Percentiles rank a stretch among this genome's conserved stretches.
These are phyloP conservation scores for Penicillium capsulatum DNA, from an alignment of 2,329 filamentous ascomycete species.

Conservation along the genomic window DNA sequence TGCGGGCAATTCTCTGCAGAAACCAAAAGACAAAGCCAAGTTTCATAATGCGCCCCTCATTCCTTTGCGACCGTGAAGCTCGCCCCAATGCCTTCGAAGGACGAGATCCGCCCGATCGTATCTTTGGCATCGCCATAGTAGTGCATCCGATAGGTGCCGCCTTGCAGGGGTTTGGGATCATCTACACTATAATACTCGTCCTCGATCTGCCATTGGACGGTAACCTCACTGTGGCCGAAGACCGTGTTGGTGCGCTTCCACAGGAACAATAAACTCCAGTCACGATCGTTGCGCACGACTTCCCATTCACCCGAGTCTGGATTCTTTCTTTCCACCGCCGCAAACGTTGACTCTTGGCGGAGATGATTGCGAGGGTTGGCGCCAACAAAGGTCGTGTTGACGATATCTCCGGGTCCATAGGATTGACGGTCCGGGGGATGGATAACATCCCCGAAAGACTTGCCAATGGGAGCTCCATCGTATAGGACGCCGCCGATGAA, in stretches of 20 bases:
- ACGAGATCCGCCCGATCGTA: slow-evolving; percentile 55
- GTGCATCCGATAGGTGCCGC: slow-evolving; percentile 69
- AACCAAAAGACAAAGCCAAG: background rate
- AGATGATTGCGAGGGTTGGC: slow-evolving; percentile 90
- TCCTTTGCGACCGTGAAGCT: slow-evolving; percentile 35
- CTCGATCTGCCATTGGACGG: slow-evolving; percentile 74
- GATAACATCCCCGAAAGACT: slow-evolving; percentile 65
- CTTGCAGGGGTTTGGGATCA: slow-evolving; percentile 31
- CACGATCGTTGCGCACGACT: slow-evolving; percentile 65
- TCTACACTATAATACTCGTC: slow-evolving; percentile 46
- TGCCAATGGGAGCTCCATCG: slow-evolving; percentile 63
- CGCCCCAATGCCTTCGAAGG: slow-evolving; percentile 66
- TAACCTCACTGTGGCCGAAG: slow-evolving; percentile 72
- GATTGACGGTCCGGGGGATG: slow-evolving; percentile 47
- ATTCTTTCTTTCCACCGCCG: slow-evolving; percentile 64
- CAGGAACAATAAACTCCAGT: slow-evolving; percentile 77
- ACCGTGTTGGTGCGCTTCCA: slow-evolving; percentile 71
- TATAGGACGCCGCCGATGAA: slow-evolving; percentile 78
- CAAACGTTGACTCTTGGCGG: slow-evolving; percentile 70
- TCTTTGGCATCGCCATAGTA: slow-evolving; percentile 84
- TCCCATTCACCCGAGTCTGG: slow-evolving; percentile 54
- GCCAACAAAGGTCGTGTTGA: slow-evolving; percentile 70
- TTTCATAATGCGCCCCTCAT: background rate
- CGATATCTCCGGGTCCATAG: slow-evolving; percentile 58
- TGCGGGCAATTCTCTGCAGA: too few species aligned